Conservation (phyloP, 768 basidiomycete genomes). For the Termitomyces sp. region DNA sequence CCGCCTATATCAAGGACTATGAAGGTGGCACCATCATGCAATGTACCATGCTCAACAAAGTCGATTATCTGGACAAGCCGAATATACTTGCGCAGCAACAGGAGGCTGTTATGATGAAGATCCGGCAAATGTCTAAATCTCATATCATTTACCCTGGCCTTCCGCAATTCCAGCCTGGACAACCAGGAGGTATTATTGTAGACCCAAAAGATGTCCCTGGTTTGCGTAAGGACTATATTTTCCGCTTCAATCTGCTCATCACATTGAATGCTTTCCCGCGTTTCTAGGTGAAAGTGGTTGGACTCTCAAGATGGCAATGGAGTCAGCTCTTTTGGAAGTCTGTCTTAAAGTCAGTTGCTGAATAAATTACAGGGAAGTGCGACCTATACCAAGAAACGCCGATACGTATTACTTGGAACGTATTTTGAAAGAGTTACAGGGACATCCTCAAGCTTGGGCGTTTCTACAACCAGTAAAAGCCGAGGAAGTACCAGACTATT, state of each 20-base stretch:
- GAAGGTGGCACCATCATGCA: slow-evolving; percentile 99
- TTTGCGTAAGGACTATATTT: slow-evolving; percentile 47
- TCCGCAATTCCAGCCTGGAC: slow-evolving; percentile 63
- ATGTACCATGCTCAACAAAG: slow-evolving; percentile 89
- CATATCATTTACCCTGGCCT: slow-evolving; percentile 82
- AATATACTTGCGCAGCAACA: slow-evolving; percentile 76
- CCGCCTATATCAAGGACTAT: slow-evolving; percentile 99
- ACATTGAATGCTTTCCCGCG: slow-evolving; percentile 1
- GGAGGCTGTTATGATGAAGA: slow-evolving; percentile 85
- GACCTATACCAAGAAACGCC: slow-evolving; percentile 36
- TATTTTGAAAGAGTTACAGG: slow-evolving; percentile 72
- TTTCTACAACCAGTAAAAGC: slow-evolving; percentile 77
- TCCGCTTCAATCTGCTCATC: not conserved
- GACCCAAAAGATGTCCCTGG: slow-evolving; percentile 85
- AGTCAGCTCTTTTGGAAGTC: slow-evolving; percentile 42
- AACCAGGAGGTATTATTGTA: slow-evolving; percentile 42
- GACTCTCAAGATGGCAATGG: slow-evolving; percentile 75
- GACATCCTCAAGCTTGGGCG: slow-evolving; percentile 80
- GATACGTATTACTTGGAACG: slow-evolving; percentile 69
- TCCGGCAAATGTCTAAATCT: slow-evolving; percentile 80
- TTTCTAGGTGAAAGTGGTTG: slow-evolving; percentile 81
- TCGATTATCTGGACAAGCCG: slow-evolving; percentile 82
- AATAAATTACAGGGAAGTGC: slow-evolving; percentile 22
- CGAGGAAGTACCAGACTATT: slow-evolving; percentile 83
- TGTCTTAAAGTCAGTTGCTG: not conserved